Percentiles rank a stretch among this genome's conserved stretches.
phyloP scores from a whole-genome alignment of 2,329 filamentous ascomycete genomes.

The Massarina eburnea region DNA sequence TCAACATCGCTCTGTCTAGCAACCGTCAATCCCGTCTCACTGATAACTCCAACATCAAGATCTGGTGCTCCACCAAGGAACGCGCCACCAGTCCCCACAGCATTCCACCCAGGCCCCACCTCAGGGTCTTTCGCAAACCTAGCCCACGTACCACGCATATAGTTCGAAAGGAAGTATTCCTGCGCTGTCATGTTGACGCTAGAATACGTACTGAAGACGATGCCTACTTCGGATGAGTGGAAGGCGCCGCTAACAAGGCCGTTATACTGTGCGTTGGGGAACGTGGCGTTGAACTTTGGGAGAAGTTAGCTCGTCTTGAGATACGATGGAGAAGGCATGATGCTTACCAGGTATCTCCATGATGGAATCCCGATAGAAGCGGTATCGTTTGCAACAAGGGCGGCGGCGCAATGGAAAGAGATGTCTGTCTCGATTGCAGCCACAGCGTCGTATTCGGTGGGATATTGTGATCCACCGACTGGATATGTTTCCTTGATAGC shows the following conservation, averaged over 20 bases:
- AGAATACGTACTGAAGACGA: slow-evolving; percentile 27
- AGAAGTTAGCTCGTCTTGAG: background rate
- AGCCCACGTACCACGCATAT: slow-evolving; percentile 29
- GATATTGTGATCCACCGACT: slow-evolving; percentile 13
- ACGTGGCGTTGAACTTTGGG: slow-evolving; percentile 30
- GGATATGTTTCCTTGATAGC: slow-evolving; percentile 25
- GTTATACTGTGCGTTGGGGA: slow-evolving; percentile 20
- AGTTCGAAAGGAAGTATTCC: slow-evolving; percentile 18
- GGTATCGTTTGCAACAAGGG: slow-evolving; percentile 26
- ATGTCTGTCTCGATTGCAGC: slow-evolving; percentile 20
- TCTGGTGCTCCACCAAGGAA: background rate
- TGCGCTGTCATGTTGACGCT: slow-evolving; percentile 18
- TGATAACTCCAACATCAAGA: slow-evolving; percentile 4
- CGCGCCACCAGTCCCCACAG: slow-evolving; percentile 16
- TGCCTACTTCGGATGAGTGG: slow-evolving; percentile 25
- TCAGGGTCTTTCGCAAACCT: slow-evolving; percentile 30
- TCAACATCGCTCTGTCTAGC: slow-evolving; percentile 3
- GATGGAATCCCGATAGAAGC: slow-evolving; percentile 22
- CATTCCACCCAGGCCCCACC: slow-evolving; percentile 27
- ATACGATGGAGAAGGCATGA: slow-evolving; percentile 4
- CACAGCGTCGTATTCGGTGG: slow-evolving; percentile 19
- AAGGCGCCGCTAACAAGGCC: slow-evolving; percentile 14
- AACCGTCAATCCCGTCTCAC: slow-evolving; percentile 1
- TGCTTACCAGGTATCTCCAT: slow-evolving; percentile 22
- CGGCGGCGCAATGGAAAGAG: slow-evolving; percentile 21